Base-by-base conservation (phyloP, 441 rosid genomes). In the Pelargonium fulgidum region DNA sequence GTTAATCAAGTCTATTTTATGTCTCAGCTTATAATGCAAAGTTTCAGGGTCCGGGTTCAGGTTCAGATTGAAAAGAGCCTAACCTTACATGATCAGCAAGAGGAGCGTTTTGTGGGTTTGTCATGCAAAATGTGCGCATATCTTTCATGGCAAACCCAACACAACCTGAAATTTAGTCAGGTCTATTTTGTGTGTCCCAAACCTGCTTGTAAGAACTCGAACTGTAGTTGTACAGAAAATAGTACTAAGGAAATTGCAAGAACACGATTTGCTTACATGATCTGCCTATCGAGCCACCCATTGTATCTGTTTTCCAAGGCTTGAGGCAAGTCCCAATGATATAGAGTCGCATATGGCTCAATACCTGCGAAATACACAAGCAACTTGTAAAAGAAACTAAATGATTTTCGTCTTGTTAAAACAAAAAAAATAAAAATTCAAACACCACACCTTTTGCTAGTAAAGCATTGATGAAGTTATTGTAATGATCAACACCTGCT, bases 301-400 rank as follows among this genome's bases (percentile, higher is more conserved):
- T 67, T 77, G 77, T 88, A 86, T 50, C 71, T 72, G 63, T 88
- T 89, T 33, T 81, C 81, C 65, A 88, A 82, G 59, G 91, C 85
- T 7, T 81, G 91, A 71, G 93, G 93, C 71, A 88, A 87, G 75
- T 88, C 93, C 93, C 93, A 88, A 68, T 88, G 93, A 80, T 86
- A 88, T 48, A 88, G 68, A 2, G 93, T 88, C 65, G 84, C 89
- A 67, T 86, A 88, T 6, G 93, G 93, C 75, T 84, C 83, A 54
- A 86, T 83, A 66, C 93, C 93, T 87, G 79, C 70, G 2, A 45
- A 2, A 45, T n/a, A 44, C 7, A 48, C n/a, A 14, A 12, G 56
- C 14, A 1, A 48, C 2, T 48, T 4, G 14, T 12, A 12, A 48
- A 12, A 12, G 56, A 4, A 48, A n/a, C 56, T 48, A 48, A 6